These are phyloP conservation scores for Ophiostoma piceae DNA, from an alignment of 2,329 filamentous ascomycete species.

Conservation along the genomic window DNA sequence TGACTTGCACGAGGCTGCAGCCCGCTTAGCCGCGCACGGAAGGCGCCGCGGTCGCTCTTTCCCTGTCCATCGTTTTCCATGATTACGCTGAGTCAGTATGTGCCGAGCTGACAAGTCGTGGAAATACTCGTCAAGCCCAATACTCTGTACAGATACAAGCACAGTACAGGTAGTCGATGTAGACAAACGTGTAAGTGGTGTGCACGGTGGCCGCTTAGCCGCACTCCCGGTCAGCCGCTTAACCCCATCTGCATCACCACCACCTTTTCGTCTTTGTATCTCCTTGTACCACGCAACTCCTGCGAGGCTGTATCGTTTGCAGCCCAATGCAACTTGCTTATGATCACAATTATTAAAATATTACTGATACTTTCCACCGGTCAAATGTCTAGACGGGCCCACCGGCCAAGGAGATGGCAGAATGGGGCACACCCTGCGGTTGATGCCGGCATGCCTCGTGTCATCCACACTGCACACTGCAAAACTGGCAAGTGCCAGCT, in stretches of 20 bases:
- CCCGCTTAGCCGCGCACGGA: constrained; percentile 10
- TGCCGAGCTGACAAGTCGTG: not conserved
- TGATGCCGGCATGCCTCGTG: constrained; percentile 1
- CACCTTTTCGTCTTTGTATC: not conserved
- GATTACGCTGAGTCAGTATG: not conserved
- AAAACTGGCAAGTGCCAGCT: not conserved
- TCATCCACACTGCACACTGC: not conserved
- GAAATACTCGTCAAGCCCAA: not conserved
- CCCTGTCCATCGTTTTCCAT: not conserved
- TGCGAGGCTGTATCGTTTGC: constrained; percentile 4
- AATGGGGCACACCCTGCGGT: not conserved
- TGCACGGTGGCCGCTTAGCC: constrained; percentile 9
- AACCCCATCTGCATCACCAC: constrained; percentile 12
- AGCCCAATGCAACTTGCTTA: not conserved
- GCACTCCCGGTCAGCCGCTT: constrained; percentile 13
- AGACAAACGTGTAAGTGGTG: constrained; percentile 2
- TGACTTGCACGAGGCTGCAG: constrained; percentile 7
- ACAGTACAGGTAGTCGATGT: not conserved
- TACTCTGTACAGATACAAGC: not conserved
- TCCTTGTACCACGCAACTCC: not conserved
- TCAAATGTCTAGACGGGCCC: constrained; percentile 2
- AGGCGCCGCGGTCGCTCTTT: not conserved
- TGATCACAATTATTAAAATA: not conserved
- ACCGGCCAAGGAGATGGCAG: not conserved
- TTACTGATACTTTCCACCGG: constrained; percentile 1